A percentile compares a stretch with the other conserved stretches of the same genome.
phyloP scores from a whole-genome alignment of 2,329 filamentous ascomycete species.

The Aspergillus sp. region DNA sequence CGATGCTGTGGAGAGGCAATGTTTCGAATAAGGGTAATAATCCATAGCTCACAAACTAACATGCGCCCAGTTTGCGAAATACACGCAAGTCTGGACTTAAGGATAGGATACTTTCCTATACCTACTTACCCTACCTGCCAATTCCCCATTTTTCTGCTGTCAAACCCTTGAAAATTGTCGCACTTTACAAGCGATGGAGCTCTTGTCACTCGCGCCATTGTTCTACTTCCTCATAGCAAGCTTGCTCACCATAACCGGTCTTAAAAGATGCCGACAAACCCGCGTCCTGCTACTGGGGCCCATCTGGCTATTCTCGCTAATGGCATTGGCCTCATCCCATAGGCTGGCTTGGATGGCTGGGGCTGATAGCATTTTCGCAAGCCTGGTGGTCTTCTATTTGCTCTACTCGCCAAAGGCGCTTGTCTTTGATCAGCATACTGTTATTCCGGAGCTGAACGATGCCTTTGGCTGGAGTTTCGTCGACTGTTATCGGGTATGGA shows the following conservation, averaged over 20 bases:
- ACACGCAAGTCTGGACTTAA: no score
- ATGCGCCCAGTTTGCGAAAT: no score
- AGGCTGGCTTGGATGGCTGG: not conserved
- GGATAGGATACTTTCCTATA: not conserved
- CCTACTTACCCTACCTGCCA: not conserved
- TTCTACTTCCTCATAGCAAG: not conserved
- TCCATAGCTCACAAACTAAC: no score
- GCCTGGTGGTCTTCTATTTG: not conserved
- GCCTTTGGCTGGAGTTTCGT: not conserved
- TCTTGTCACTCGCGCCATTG: not conserved
- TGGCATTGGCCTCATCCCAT: not conserved
- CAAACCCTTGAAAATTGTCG: not conserved
- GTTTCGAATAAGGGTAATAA: no score
- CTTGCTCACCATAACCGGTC: not conserved
- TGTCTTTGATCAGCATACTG: not conserved
- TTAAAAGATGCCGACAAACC: not conserved
- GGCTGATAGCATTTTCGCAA: not conserved
- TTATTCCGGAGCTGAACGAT: not conserved
- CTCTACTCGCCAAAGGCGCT: not conserved
- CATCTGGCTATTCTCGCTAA: not conserved
- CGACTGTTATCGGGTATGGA: not conserved
- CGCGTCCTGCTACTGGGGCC: not conserved
- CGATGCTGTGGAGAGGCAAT: no score
- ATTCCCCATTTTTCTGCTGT: not conserved
- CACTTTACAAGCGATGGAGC: not conserved